These are phyloP conservation scores for Penicillium concentricum DNA, from an alignment of 2,329 filamentous ascomycete genomes.

Conservation along the genomic window DNA sequence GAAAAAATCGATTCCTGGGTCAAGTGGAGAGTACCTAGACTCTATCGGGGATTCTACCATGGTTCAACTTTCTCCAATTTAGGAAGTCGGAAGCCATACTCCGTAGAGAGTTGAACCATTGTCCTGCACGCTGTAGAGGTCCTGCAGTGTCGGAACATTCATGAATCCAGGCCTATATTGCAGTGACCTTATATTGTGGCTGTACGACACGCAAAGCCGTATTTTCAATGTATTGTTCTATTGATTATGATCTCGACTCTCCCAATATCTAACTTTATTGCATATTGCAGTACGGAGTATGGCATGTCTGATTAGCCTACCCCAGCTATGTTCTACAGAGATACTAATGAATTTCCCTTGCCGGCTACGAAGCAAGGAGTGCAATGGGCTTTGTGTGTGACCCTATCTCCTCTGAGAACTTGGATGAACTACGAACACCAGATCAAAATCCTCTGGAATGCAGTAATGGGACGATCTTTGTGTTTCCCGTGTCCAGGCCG, in stretches of 20 bases:
- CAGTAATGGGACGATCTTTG: constrained; percentile 9
- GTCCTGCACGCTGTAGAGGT: constrained; percentile 9
- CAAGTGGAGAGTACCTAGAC: not conserved
- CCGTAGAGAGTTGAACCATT: not conserved
- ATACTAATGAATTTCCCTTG: not conserved
- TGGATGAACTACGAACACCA: not conserved
- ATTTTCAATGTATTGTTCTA: not conserved
- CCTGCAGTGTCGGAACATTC: constrained; percentile 7
- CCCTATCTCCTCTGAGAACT: not conserved
- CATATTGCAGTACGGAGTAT: not conserved
- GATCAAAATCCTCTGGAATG: not conserved
- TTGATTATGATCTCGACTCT: not conserved
- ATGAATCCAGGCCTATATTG: not conserved
- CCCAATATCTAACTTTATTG: not conserved
- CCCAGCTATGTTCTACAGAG: not conserved
- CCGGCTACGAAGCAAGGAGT: not conserved
- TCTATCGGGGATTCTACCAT: not conserved
- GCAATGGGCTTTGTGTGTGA: not conserved
- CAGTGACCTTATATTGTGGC: not conserved
- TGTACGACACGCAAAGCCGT: not conserved
- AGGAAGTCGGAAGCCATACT: not conserved
- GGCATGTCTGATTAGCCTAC: not conserved
- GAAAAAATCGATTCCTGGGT: not conserved
- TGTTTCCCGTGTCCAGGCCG: constrained; percentile 19
- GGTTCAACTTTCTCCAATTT: not conserved